A percentile compares a stretch with the other conserved stretches of the same genome.
Conservation (phyloP, 192 early-diverging fungal genomes). For the Rhizophagus clarus region DNA sequence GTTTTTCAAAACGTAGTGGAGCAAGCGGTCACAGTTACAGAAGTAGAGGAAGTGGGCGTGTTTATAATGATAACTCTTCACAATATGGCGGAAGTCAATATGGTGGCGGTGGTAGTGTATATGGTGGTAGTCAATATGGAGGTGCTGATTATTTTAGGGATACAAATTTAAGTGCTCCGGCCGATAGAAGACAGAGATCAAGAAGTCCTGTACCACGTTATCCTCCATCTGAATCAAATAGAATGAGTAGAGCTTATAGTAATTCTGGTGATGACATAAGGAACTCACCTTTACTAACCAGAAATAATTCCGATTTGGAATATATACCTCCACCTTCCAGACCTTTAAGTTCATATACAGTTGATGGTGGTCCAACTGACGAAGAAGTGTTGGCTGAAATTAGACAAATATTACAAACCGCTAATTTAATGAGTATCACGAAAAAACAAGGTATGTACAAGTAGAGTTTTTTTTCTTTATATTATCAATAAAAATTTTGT, state of each 20-base stretch:
- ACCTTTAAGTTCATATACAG: conserved; percentile 13
- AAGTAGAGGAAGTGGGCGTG: conserved; percentile 30
- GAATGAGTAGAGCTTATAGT: conserved; percentile 6
- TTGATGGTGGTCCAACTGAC: conserved; percentile 56
- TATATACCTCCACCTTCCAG: not conserved
- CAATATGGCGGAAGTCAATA: conserved; percentile 32
- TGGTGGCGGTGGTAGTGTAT: conserved; percentile 18
- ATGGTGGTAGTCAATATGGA: conserved; percentile 28
- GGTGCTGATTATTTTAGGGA: conserved; percentile 33
- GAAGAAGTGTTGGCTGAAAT: conserved; percentile 70
- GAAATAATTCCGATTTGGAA: not conserved
- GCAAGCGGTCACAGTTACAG: conserved; percentile 43
- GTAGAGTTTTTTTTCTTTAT: not conserved
- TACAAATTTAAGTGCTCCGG: conserved; percentile 28
- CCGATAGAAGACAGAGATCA: conserved; percentile 8
- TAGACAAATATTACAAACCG: conserved; percentile 78
- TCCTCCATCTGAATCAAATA: not conserved
- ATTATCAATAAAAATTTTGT: not conserved
- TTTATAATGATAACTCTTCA: not conserved
- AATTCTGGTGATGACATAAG: conserved; percentile 23
- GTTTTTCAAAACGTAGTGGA: conserved; percentile 34
- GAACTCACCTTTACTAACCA: conserved; percentile 22
- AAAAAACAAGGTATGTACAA: conserved; percentile 81
- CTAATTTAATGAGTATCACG: conserved; percentile 97
- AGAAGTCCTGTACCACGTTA: conserved; percentile 20